phyloP scores from a whole-genome alignment of 805 yeast genomes.

The Kazachstania taianensis region DNA sequence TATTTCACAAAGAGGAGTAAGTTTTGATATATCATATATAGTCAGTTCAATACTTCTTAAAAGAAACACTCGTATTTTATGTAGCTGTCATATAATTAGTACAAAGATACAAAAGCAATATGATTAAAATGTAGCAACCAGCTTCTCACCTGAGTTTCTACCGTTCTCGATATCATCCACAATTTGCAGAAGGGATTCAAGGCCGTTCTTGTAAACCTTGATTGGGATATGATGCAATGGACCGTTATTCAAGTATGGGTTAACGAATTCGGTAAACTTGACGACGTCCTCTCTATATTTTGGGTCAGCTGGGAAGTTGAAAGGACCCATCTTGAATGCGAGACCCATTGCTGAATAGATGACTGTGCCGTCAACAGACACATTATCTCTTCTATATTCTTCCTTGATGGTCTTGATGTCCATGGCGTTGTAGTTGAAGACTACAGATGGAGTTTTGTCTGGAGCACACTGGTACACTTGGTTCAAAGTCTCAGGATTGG shows the following conservation, averaged over 20 bases:
- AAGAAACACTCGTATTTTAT: no score
- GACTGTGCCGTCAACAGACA: slow-evolving; percentile 28
- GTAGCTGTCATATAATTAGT: no score
- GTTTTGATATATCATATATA: no score
- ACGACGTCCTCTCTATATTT: slow-evolving; percentile 19
- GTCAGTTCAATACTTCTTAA: no score
- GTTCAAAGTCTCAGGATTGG: slow-evolving; percentile 25
- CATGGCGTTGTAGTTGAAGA: slow-evolving; percentile 29
- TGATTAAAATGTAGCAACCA: slow-evolving; percentile 20
- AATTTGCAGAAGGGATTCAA: slow-evolving; percentile 22
- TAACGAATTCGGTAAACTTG: slow-evolving; percentile 23
- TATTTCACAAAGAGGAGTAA: no score
- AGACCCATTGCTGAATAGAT: slow-evolving; percentile 33
- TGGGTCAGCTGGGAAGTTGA: slow-evolving; percentile 18
- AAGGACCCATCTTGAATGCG: slow-evolving; percentile 26
- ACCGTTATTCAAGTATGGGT: slow-evolving; percentile 18
- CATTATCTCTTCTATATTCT: slow-evolving; percentile 28
- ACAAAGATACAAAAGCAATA: no score
- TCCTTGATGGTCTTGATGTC: slow-evolving; percentile 21
- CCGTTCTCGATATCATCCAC: slow-evolving; percentile 21
- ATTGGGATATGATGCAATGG: slow-evolving; percentile 30
- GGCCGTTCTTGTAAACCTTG: slow-evolving; percentile 26
- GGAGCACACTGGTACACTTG: slow-evolving; percentile 30
- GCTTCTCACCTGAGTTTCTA: slow-evolving; percentile 26
- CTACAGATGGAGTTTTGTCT: slow-evolving; percentile 24